Percentiles rank a stretch among this genome's conserved stretches.
Evolutionary conservation across 768 basidiomycete species (phyloP).

Genomic region (Collybia sordida): DNA sequence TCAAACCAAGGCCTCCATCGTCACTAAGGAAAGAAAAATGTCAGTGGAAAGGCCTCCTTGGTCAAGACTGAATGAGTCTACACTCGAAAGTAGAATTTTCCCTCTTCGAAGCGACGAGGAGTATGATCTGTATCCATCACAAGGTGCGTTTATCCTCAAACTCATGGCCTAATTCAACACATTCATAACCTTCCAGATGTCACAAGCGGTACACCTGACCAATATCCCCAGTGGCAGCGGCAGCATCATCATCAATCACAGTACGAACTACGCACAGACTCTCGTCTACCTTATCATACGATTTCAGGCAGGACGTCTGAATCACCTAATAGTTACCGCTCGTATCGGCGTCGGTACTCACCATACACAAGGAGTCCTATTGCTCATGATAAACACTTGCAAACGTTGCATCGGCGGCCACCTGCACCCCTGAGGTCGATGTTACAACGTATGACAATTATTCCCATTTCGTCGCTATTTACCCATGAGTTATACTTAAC

Average conservation of each 20-base stretch:
- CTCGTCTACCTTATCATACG: background rate
- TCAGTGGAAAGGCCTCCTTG: constrained; percentile 18
- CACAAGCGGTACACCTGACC: constrained; percentile 7
- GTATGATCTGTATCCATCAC: constrained; percentile 6
- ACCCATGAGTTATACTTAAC: constrained; percentile 5
- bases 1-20: constrained; percentile 16
- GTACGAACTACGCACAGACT: constrained; percentile 1
- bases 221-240: constrained; percentile 11
- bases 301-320: constrained; percentile 3
- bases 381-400: constrained; percentile 4
- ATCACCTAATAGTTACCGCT: background rate
- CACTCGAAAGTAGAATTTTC: constrained; percentile 14
- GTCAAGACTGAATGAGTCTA: constrained; percentile 18
- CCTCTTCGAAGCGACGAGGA: constrained; percentile 13
- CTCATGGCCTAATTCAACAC: background rate
- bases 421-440: constrained; percentile 46
- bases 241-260: constrained; percentile 6
- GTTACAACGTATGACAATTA: constrained; percentile 58
- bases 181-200: background rate
- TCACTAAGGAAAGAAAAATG: constrained; percentile 27
- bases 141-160: constrained; percentile 4
- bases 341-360: constrained; percentile 32
- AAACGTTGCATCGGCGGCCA: constrained; percentile 14
- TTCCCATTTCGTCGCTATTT: background rate
- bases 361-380: constrained; percentile 27